phyloP scores from a whole-genome alignment of 2,329 filamentous ascomycete species.

The Leptosphaerulina australis region DNA sequence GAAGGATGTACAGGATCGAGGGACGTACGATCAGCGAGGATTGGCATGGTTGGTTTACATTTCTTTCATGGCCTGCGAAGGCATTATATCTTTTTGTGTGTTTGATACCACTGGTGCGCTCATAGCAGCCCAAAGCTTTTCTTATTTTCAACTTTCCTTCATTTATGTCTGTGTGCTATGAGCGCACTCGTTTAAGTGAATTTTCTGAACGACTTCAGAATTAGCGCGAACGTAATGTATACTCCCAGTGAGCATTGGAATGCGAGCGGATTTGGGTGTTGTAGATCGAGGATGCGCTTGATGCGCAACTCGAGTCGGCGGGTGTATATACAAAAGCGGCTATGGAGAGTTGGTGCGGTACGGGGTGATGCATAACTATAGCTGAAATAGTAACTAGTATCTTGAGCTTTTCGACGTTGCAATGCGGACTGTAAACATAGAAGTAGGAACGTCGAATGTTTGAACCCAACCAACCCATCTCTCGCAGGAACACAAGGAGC shows the following conservation, averaged over 20 bases:
- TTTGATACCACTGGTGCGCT: slow-evolving; percentile 24
- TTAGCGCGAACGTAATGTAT: slow-evolving; percentile 20
- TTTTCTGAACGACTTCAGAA: background rate
- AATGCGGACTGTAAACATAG: background rate
- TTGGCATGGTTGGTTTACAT: background rate
- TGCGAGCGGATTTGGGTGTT: background rate
- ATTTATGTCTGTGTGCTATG: slow-evolving; percentile 13
- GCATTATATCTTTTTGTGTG: slow-evolving; percentile 16
- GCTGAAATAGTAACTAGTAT: slow-evolving; percentile 3
- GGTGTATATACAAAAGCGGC: slow-evolving; percentile 6
- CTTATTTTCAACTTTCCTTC: slow-evolving; percentile 13
- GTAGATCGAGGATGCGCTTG: slow-evolving; percentile 7
- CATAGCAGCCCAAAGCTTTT: slow-evolving; percentile 19
- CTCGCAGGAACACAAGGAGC: background rate
- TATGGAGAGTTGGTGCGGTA: background rate
- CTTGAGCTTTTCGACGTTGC: background rate
- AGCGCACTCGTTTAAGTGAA: slow-evolving; percentile 13
- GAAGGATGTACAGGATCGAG: slow-evolving; percentile 2
- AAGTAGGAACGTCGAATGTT: slow-evolving; percentile 1
- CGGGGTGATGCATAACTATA: slow-evolving; percentile 9
- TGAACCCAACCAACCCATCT: background rate
- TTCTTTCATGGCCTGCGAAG: slow-evolving; percentile 4
- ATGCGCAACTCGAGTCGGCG: slow-evolving; percentile 4
- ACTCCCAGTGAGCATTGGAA: slow-evolving; percentile 16
- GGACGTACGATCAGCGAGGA: background rate